Evolutionary conservation across 2,329 filamentous ascomycete species (phyloP).

Genomic region (Fusarium succisae): DNA sequence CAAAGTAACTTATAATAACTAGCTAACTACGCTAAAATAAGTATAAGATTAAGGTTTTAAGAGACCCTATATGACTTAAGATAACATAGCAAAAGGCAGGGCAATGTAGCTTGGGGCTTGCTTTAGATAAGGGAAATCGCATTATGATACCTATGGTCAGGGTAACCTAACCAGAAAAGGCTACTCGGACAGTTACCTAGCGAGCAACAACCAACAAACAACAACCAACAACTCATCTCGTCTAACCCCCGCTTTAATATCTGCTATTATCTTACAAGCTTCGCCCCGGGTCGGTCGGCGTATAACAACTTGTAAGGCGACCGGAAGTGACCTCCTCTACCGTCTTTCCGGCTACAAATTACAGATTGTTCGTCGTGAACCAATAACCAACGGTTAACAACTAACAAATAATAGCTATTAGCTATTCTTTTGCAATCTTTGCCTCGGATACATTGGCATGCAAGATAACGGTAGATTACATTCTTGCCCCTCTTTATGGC

Average conservation of each 20-base stretch:
- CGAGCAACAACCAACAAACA: not conserved
- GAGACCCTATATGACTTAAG: accelerated
- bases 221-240: not conserved
- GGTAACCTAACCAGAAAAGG: not conserved
- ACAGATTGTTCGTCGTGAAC: not conserved
- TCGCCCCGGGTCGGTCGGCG: not conserved
- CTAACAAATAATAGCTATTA: not conserved
- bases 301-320: not conserved
- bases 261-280: not conserved
- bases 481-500: not conserved
- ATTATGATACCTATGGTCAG: not conserved
- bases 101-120: not conserved
- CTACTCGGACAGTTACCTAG: not conserved
- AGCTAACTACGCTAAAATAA: not conserved
- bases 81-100: not conserved
- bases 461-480: not conserved
- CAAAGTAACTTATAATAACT: not conserved
- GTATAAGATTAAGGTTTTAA: too few relatives aligned
- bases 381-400: not conserved
- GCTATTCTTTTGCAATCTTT: not conserved
- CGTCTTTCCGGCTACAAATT: not conserved
- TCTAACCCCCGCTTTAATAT: not conserved
- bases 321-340: not conserved
- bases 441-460: not conserved
- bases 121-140: not conserved